Base-by-base conservation (phyloP, 164 flowering plant species). In the Akebia trifoliata region DNA sequence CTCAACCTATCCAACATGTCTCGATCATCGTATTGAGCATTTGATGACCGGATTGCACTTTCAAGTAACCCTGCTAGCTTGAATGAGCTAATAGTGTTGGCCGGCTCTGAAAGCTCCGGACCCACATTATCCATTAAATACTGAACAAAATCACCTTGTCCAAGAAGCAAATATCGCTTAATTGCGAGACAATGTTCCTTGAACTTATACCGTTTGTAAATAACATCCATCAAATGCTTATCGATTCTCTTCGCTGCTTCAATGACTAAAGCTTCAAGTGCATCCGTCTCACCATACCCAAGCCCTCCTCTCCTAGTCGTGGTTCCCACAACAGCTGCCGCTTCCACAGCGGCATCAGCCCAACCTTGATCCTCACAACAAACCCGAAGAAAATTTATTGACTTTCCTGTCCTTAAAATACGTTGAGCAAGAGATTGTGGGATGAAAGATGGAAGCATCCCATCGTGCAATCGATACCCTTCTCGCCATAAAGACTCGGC, bases 71-170 rank as follows among this genome's bases (percentile, higher is more conserved):
- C 96, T 28, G 99, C 89, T 40, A 94, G 77, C 72, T 88, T 83
- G 58, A 94, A 94, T 4, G 97, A 77, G 76, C 97, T 90, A 48
- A 88, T 85, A 10, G 86, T 86, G 69, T 90, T 85, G 26, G 99
- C 99, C 37, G 99, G 95, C 78, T 90, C 96, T 15, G 95, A 86
- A 39, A 94, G 97, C 55, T 90, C 91, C 0, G 86, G 85, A 25
- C 96, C 90, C 56, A 90, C 91, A 76, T 81, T 90, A 67, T 94
- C 99, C 99, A 94, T 94, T 31, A 90, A 69, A 65, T 94, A 90
- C 73, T 94, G 99, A 57, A 94, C 96, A 70, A 94, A 94, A 79
- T 94, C 99, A 55, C 99, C 99, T 69, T 90, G 99, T 17, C 99
- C 99, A 38, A 94, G 90, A 54, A 94, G 84, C 60, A 94, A 69